Conservation (phyloP, 306 rosid species). For the Pterocarpus macrocarpus region DNA sequence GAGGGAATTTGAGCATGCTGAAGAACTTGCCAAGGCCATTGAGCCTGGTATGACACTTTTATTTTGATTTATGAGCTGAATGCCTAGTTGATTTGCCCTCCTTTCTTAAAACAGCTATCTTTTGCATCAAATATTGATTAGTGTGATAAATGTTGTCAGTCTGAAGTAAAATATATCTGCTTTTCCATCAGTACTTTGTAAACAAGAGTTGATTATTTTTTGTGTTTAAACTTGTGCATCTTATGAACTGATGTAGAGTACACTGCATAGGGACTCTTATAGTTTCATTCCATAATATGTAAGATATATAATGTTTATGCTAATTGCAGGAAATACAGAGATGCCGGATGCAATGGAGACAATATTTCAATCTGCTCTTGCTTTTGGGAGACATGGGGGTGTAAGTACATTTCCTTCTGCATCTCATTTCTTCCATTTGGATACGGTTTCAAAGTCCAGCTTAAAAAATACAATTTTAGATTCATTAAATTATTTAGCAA, state of each 20-base stretch:
- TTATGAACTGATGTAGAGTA: constrained; percentile 15
- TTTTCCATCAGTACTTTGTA: constrained; percentile 15
- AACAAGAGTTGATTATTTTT: constrained; percentile 27
- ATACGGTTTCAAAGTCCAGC: constrained; percentile 25
- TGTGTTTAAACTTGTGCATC: constrained; percentile 23
- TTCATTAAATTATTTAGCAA: constrained; percentile 20
- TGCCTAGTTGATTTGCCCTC: constrained; percentile 29
- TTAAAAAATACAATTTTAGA: constrained; percentile 29
- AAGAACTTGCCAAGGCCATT: constrained; percentile 86
- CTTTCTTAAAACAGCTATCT: constrained; percentile 5
- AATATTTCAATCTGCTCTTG: constrained; percentile 93
- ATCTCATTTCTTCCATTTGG: constrained; percentile 41
- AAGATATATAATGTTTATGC: neutral
- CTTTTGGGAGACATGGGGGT: constrained; percentile 89
- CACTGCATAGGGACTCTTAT: too few relatives aligned
- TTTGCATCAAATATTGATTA: constrained; percentile 15
- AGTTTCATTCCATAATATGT: neutral
- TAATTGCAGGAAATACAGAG: constrained; percentile 80
- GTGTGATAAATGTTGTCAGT: neutral
- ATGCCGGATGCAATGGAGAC: constrained; percentile 99
- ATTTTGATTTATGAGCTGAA: constrained; percentile 42
- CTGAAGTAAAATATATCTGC: constrained; percentile 1
- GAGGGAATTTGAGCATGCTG: constrained; percentile 86
- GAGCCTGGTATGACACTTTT: constrained; percentile 77
- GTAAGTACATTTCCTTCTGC: constrained; percentile 63